Evolutionary conservation across 805 yeast genomes (phyloP).

Genomic region (Pichia scutulata): DNA sequence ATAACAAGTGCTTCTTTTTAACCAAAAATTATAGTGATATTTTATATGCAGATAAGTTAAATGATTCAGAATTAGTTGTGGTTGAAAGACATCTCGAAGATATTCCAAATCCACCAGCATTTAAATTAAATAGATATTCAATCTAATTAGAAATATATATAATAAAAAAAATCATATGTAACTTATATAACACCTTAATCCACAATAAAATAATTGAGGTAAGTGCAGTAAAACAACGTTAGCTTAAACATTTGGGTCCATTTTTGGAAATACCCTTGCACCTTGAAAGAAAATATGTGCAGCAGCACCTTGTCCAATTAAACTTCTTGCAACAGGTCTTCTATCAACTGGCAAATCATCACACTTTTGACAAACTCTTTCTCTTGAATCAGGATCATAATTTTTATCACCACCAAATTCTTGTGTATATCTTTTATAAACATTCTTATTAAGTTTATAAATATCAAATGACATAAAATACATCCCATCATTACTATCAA

Average conservation of each 20-base stretch:
- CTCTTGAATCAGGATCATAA: conserved; percentile 43
- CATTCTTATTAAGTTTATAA: conserved; percentile 41
- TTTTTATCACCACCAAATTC: conserved; percentile 50
- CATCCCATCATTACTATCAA: conserved; percentile 50
- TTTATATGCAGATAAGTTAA: conserved; percentile 49
- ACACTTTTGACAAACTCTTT: conserved; percentile 36
- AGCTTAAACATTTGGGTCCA: conserved; percentile 17
- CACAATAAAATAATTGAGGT: no score
- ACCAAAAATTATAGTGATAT: conserved; percentile 71
- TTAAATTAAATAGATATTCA: conserved; percentile 48
- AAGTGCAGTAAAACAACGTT: no score
- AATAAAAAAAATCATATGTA: neutral
- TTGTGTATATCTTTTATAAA: conserved; percentile 41
- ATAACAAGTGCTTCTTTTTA: conserved; percentile 55
- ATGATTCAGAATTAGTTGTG: conserved; percentile 51
- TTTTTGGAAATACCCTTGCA: conserved; percentile 44
- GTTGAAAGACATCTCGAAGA: conserved; percentile 69
- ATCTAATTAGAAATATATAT: conserved; percentile 11
- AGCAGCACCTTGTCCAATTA: conserved; percentile 60
- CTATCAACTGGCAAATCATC: conserved; percentile 24
- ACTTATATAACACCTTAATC: neutral
- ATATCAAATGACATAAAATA: conserved; percentile 57
- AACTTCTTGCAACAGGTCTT: conserved; percentile 30
- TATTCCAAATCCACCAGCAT: conserved; percentile 52
- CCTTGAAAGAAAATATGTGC: conserved; percentile 65